Percentiles rank a stretch among this genome's conserved stretches.
Evolutionary conservation across 495 filamentous ascomycete genomes (phyloP).

Genomic region (Trichoderma gamsii): DNA sequence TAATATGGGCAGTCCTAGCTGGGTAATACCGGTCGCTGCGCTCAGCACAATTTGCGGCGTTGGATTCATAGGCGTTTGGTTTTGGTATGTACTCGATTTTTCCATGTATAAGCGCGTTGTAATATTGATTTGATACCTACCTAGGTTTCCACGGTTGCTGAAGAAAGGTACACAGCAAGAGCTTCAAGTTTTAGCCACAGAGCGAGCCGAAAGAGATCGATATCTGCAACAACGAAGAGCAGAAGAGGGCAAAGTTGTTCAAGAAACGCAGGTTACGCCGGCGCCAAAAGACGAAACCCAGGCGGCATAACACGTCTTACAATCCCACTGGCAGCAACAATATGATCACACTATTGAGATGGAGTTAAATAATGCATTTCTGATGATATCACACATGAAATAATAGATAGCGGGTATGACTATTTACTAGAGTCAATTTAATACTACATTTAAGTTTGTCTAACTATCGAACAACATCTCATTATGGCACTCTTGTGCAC

Average conservation of each 20-base stretch:
- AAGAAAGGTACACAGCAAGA: neutral
- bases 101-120: neutral
- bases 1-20: neutral
- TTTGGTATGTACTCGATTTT: neutral
- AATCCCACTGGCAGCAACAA: too few species aligned
- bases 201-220: neutral
- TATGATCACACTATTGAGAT: too few species aligned
- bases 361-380: too few species aligned
- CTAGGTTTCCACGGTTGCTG: neutral
- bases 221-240: neutral
- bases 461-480: too few species aligned
- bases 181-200: neutral
- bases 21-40: neutral
- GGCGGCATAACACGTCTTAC: too few species aligned
- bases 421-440: too few species aligned
- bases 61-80: neutral
- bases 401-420: too few species aligned
- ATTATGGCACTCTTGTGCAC: too few species aligned
- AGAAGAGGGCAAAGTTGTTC: neutral
- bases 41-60: neutral
- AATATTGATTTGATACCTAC: neutral
- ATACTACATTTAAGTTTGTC: too few species aligned
- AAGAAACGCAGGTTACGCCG: neutral
- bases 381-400: too few species aligned
- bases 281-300: neutral